A percentile compares a stretch with the other conserved stretches of the same genome.
These are phyloP conservation scores for Pisolithus orientalis DNA, from an alignment of 768 basidiomycete species.

Conservation along the genomic window DNA sequence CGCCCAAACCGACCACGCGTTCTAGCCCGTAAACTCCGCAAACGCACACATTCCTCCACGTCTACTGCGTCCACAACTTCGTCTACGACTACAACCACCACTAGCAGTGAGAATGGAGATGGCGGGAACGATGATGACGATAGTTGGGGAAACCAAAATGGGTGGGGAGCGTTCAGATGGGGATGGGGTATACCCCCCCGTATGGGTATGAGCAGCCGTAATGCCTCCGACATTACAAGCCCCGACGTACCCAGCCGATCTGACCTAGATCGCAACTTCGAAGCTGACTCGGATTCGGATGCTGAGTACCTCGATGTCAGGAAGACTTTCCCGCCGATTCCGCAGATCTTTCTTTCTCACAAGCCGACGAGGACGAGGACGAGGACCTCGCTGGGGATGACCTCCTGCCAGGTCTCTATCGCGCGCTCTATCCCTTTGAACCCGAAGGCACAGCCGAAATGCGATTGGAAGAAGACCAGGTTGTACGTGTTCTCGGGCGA, in stretches of 20 bases:
- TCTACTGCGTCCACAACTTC: slow-evolving; percentile 16
- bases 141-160: slow-evolving; percentile 21
- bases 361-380: slow-evolving; percentile 19
- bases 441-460: slow-evolving; percentile 83
- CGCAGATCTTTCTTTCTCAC: slow-evolving; percentile 14
- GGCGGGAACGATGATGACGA: slow-evolving; percentile 11
- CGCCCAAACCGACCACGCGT: slow-evolving; percentile 29
- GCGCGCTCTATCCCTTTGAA: slow-evolving; percentile 72
- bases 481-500: slow-evolving; percentile 65
- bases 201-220: slow-evolving; percentile 3
- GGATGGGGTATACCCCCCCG: slow-evolving; percentile 24
- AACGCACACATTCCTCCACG: slow-evolving; percentile 13
- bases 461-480: slow-evolving; percentile 69
- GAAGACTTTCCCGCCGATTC: neutral
- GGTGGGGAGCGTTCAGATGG: slow-evolving; percentile 38
- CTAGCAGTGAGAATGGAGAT: too few relatives aligned
- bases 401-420: slow-evolving; percentile 66
- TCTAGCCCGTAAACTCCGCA: slow-evolving; percentile 25
- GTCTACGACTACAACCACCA: too few relatives aligned
- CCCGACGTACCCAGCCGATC: slow-evolving; percentile 28
- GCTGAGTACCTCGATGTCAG: slow-evolving; percentile 22
- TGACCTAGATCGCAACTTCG: slow-evolving; percentile 47
- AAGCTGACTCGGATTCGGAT: slow-evolving; percentile 14
- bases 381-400: slow-evolving; percentile 19
- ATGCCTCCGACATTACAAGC: neutral